Evolutionary conservation across 2,329 filamentous ascomycete species (phyloP).

Genomic region (Aspergillus uvarum): DNA sequence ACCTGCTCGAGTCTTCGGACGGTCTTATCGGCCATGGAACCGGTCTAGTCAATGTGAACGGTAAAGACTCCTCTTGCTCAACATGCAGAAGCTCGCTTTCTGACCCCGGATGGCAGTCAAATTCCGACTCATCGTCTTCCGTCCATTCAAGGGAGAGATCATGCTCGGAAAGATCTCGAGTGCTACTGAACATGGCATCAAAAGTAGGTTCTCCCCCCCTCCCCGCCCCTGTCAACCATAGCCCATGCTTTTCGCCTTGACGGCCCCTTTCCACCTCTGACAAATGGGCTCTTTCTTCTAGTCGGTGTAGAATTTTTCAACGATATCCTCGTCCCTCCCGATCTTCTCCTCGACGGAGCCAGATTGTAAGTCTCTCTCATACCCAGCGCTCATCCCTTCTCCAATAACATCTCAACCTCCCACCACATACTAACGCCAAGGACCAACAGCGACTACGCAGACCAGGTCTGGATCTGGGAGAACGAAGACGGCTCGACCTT

Average conservation of each 20-base stretch:
- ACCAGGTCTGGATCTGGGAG: conserved; percentile 83
- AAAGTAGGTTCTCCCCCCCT: conserved; percentile 49
- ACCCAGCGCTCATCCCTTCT: too few species aligned
- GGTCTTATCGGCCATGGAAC: conserved; percentile 91
- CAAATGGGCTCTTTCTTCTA: conserved; percentile 27
- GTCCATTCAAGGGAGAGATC: conserved; percentile 93
- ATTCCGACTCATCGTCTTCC: conserved; percentile 89
- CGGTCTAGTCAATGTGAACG: conserved; percentile 90
- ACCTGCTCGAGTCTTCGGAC: conserved; percentile 84
- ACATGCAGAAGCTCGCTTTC: neutral
- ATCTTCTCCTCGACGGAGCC: conserved; percentile 71
- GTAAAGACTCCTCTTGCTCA: conserved; percentile 47
- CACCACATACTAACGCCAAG: conserved; percentile 20
- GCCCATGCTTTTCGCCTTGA: too few species aligned
- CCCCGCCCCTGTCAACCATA: neutral
- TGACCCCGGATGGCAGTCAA: conserved; percentile 61
- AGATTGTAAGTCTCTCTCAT: conserved; percentile 61
- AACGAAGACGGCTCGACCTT: conserved; percentile 69
- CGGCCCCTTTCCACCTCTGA: too few species aligned
- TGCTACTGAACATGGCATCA: conserved; percentile 69
- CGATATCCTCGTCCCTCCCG: conserved; percentile 77
- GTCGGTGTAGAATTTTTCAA: conserved; percentile 91
- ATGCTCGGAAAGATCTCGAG: conserved; percentile 80
- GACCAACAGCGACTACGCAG: conserved; percentile 63
- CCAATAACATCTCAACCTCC: neutral